Evolutionary conservation across 352 stramenopile species (phyloP), one percentile per base, ranked within the genome.

Genomic region (Phytophthora chlamydospora): DNA sequence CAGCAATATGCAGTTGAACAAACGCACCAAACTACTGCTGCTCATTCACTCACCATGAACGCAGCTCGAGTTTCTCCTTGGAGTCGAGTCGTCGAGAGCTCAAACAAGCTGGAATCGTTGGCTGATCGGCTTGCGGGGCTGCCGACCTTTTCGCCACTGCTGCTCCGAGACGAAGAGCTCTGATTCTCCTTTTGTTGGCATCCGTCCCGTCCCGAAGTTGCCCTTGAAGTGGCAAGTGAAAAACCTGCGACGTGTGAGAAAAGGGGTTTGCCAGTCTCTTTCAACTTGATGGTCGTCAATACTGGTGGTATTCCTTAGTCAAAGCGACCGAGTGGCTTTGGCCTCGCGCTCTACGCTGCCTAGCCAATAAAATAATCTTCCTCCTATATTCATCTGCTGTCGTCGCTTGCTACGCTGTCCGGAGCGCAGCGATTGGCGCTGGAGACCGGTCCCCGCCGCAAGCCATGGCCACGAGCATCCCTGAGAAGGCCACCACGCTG

Each of bases 401-500:
- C 39, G 17, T 44, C 42, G n/a, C n/a, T 36, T 38, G 21, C 54
- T 57, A 58, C 16, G 27, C 40, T 7, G 35, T 31, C 38, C 60
- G 45, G 19, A 70, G 32, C 10, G 32, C 27, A 29, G 24, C 24
- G 24, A 29, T 29, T 21, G 41, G 50, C 12, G 51, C 40, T 3
- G 48, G 56, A 13, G 50, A 55, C 13, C 76, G 47, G 29, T 78
- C 73, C 14, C 68, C 63, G 16, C 62, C 69, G 38, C 71, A 85
- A 9, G 71, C 69, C 60, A 92, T 79, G 5, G 79, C 81, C 33
- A 86, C 58, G 27, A 93, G 31, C 81, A 93, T 89, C 9, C 69
- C 73, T 0, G 66, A 71, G 56, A 88, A 89, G 16, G 81, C 84
- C 27, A 78, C 9, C 11, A 89, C 33, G 50, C 84, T 90, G 11